Conservation (phyloP, 192 early-diverging fungal genomes). For the Powellomyces hirtus region DNA sequence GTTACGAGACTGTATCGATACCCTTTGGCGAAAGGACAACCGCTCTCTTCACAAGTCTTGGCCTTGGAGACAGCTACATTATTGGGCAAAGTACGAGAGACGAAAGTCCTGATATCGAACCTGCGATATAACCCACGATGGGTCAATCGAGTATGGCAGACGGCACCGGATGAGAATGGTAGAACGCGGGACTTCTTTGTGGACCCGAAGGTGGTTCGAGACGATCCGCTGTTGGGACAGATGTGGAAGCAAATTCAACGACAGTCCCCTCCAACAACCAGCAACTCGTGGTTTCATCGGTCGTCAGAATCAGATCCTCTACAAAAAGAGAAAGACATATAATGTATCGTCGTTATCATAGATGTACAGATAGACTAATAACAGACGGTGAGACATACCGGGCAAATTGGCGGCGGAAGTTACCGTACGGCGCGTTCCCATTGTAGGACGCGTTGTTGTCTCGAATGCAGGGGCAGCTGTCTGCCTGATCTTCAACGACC, state of each 20-base stretch:
- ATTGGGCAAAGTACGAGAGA: neutral
- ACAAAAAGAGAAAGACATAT: too few relatives aligned
- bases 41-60: neutral
- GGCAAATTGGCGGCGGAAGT: too few relatives aligned
- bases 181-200: too few relatives aligned
- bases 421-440: too few relatives aligned
- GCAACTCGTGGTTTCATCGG: neutral
- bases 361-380: too few relatives aligned
- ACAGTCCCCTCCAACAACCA: neutral
- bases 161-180: neutral
- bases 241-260: neutral
- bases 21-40: neutral
- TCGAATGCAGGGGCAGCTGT: neutral
- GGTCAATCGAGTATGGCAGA: neutral
- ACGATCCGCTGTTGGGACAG: neutral
- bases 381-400: too few relatives aligned
- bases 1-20: neutral
- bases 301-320: too few relatives aligned
- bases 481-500: neutral
- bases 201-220: neutral
- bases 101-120: neutral
- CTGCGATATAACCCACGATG: neutral
- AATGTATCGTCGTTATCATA: too few relatives aligned
- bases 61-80: neutral
- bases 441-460: too few relatives aligned